A percentile compares a stretch with the other conserved stretches of the same genome.
Conservation (phyloP, 208 protist genomes). For the Strigomonas culicis region DNA sequence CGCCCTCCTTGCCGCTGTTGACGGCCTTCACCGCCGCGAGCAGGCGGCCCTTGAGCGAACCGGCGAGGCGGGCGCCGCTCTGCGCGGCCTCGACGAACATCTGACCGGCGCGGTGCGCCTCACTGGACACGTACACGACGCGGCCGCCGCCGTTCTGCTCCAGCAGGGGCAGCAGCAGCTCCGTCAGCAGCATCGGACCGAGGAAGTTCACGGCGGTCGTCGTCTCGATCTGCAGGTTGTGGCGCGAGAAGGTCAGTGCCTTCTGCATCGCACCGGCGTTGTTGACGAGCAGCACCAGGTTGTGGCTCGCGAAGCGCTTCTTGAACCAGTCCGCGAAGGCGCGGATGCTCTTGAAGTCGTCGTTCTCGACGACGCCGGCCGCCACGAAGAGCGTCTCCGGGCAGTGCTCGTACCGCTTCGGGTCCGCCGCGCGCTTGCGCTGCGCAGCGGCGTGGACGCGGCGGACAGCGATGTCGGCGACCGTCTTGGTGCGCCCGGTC, state of each 20-base stretch:
- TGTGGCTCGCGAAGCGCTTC: conserved; percentile 31
- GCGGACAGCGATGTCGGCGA: conserved; percentile 47
- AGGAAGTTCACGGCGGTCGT: conserved; percentile 87
- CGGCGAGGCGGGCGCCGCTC: conserved; percentile 12
- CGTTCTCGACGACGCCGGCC: conserved; percentile 70
- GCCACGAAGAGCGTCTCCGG: conserved; percentile 47
- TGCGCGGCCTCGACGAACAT: conserved; percentile 27
- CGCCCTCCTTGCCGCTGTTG: conserved; percentile 44
- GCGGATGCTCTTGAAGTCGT: conserved; percentile 69
- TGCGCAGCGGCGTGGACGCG: conserved; percentile 42
- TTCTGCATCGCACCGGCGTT: conserved; percentile 82
- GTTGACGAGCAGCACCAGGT: conserved; percentile 83
- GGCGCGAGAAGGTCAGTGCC: conserved; percentile 40
- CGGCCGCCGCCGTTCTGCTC: conserved; percentile 54
- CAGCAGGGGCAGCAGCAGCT: conserved; percentile 71
- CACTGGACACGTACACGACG: conserved; percentile 79
- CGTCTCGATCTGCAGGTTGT: conserved; percentile 52
- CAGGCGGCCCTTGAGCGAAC: conserved; percentile 34
- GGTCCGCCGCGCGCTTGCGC: conserved; percentile 19
- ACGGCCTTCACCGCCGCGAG: conserved; percentile 51
- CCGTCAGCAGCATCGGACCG: conserved; percentile 78
- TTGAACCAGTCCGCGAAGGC: conserved; percentile 51
- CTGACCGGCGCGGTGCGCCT: conserved; percentile 73
- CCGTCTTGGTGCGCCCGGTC: conserved; percentile 60
- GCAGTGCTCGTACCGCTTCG: conserved; percentile 29